Base-by-base conservation (phyloP, 257 asterid genomes). In the Scutellaria barbata region DNA sequence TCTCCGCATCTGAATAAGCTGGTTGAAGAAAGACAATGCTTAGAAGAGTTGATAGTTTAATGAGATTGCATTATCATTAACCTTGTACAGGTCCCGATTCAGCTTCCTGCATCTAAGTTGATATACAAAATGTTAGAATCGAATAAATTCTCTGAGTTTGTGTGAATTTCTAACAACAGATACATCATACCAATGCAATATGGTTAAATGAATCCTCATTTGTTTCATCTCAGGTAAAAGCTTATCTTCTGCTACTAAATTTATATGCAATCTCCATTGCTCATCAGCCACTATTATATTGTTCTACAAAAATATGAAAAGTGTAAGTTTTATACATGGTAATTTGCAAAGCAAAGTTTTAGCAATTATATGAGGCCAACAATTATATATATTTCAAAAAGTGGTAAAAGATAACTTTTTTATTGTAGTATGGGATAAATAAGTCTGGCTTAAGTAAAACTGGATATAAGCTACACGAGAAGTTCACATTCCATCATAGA, bases 71-170 rank as follows among this genome's bases (percentile, higher is more conserved):
- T 45, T 62, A 14, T 58, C 58, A 76, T 80, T 73, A 62, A 84
- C 96, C 92, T 76, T 74, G 83, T 62, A 64, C 64, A 66, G 82
- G 68, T 68, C 77, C 72, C 48, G 40, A 43, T 50, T 77, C 76
- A 43, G 50, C 61, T 64, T 70, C 80, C 89, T 87, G 86, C 87
- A 87, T 47, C 71, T 16, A 60, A 16, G n/a, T n/a, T n/a, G n/a
- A n/a, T n/a, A n/a, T 40, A 71, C 25, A 73, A 64, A 55, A 59
- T 66, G 18, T 48, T 4, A 54, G 62, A 71, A 53, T 63, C 35
- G 22, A 52, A 22, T 40, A 47, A 47, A 30, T 30, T 30, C 35
- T 30, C 35, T 42, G 17, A 42, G 37, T 6, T 6, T 12, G n/a
- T n/a, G 45, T 8, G 8, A 33, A 35, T 40, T 20, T 61, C 37